Percentiles rank a stretch among this genome's conserved stretches.
Conservation (phyloP, 176 grass and related monocot species). For the Neostapfia colusana region DNA sequence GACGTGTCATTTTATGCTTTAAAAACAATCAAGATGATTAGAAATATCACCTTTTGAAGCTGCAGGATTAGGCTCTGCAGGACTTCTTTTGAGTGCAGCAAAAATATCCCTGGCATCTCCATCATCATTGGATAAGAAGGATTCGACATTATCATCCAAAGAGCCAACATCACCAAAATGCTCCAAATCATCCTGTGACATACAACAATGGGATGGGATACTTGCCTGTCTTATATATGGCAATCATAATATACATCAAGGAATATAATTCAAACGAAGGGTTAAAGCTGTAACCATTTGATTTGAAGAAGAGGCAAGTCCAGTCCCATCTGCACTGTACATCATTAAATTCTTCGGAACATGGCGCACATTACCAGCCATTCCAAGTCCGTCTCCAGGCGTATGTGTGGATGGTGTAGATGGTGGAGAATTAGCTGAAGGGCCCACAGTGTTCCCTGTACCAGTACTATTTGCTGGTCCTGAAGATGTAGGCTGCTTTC, state of each 20-base stretch:
- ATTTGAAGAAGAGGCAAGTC: conserved; percentile 96
- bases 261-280: conserved; percentile 30
- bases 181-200: conserved; percentile 88
- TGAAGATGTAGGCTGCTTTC: conserved; percentile 89
- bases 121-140: conserved; percentile 91
- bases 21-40: conserved; percentile 11
- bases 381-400: conserved; percentile 62
- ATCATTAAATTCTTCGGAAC: conserved; percentile 84
- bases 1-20: conserved; percentile 5
- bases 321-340: conserved; percentile 80
- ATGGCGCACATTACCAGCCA: conserved; percentile 70
- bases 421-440: conserved; percentile 75
- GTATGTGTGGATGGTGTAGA: conserved; percentile 96
- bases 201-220: conserved; percentile 25
- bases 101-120: conserved; percentile 90
- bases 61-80: conserved; percentile 62
- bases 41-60: conserved; percentile 59
- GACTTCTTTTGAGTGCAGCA: conserved; percentile 71
- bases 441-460: conserved; percentile 90
- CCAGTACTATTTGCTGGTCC: conserved; percentile 97
- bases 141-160: conserved; percentile 98
- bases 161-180: conserved; percentile 89
- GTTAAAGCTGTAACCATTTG: conserved; percentile 73
- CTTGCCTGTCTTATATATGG: conserved; percentile 11
- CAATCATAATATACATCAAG: conserved; percentile 15